Conservation (phyloP, 805 yeast genomes). For the Saccharomycopsis lassenensis region DNA sequence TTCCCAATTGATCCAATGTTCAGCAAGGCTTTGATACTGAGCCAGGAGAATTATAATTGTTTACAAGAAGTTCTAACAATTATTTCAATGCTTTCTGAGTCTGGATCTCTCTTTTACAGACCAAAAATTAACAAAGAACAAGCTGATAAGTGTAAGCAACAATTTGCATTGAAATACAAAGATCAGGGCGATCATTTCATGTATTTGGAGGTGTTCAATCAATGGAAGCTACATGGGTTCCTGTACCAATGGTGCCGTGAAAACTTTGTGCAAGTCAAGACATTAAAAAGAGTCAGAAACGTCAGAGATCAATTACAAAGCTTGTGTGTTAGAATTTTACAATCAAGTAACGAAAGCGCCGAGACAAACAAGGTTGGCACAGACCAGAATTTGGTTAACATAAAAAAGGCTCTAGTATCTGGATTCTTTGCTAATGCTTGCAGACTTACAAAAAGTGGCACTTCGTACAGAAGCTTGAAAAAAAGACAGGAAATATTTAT, state of each 20-base stretch:
- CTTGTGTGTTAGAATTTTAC: constrained; percentile 43
- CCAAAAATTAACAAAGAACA: constrained; percentile 56
- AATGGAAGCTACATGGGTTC: constrained; percentile 59
- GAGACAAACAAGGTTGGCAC: constrained; percentile 18
- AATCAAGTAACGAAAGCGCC: constrained; percentile 24
- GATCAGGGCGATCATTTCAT: constrained; percentile 72
- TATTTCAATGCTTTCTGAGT: constrained; percentile 74
- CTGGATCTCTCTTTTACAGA: constrained; percentile 57
- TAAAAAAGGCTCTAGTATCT: constrained; percentile 47
- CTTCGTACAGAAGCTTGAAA: constrained; percentile 49
- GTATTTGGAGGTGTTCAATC: constrained; percentile 60
- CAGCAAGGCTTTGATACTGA: constrained; percentile 67
- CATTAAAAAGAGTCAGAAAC: constrained; percentile 56
- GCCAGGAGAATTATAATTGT: constrained; percentile 39
- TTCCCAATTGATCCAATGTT: constrained; percentile 90
- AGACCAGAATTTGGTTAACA: constrained; percentile 21
- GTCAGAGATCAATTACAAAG: constrained; percentile 59
- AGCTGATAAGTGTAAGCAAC: constrained; percentile 53
- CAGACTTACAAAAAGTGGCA: constrained; percentile 46
- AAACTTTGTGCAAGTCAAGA: constrained; percentile 65
- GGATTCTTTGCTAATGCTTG: constrained; percentile 67
- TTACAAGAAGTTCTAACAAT: constrained; percentile 61
- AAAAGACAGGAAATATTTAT: constrained; percentile 64
- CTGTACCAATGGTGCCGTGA: constrained; percentile 80
- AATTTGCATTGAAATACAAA: constrained; percentile 33